phyloP scores from a whole-genome alignment of 106 monocot genomes.

The Dendrobium chrysotoxum region DNA sequence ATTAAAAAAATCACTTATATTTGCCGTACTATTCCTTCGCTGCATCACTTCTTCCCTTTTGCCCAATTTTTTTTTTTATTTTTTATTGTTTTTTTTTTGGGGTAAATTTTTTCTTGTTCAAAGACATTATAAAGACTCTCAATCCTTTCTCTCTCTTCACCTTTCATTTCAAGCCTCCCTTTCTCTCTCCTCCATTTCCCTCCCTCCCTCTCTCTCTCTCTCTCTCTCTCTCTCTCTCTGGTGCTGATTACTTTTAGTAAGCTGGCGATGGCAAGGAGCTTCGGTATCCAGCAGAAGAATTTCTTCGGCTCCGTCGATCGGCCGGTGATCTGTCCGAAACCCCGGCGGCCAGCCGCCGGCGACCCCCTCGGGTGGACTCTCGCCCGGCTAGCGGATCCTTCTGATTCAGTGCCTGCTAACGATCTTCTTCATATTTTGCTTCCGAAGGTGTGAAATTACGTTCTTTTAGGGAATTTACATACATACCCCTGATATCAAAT shows the following conservation, averaged over 20 bases:
- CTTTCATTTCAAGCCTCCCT: not conserved
- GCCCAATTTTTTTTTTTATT: not conserved
- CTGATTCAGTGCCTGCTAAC: slow-evolving; percentile 28
- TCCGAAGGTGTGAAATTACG: slow-evolving; percentile 26
- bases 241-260: too few relatives aligned
- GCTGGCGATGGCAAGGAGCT: not conserved
- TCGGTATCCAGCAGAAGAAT: slow-evolving; percentile 31
- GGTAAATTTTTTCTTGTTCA: not conserved
- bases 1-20: not conserved
- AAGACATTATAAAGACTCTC: not conserved
- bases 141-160: too few relatives aligned
- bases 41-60: not conserved
- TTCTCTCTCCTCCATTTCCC: not conserved
- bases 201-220: not conserved
- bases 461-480: not conserved
- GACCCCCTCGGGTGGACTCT: slow-evolving; percentile 19
- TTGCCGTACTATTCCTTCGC: not conserved
- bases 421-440: slow-evolving; percentile 33
- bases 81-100: not conserved
- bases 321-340: slow-evolving; percentile 71
- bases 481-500: too few relatives aligned
- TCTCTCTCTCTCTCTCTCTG: not conserved
- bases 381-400: slow-evolving; percentile 18
- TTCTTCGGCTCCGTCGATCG: slow-evolving; percentile 28
- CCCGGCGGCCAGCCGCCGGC: slow-evolving; percentile 23